Conservation (phyloP, 2,329 filamentous ascomycete species). For the Cryphonectria nitschkei region DNA sequence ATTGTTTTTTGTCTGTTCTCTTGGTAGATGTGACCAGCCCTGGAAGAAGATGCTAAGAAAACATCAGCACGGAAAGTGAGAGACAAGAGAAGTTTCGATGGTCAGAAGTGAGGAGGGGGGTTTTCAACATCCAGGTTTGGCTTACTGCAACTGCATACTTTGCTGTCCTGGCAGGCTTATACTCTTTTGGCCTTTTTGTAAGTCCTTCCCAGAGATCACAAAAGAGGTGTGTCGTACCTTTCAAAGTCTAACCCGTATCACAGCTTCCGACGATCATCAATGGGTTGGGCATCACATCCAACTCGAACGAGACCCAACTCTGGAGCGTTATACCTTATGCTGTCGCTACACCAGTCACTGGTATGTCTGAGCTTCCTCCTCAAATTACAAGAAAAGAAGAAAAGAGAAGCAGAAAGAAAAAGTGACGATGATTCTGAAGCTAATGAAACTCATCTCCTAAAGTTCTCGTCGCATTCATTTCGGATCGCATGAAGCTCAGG, state of each 20-base stretch:
- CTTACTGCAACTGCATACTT: constrained; percentile 66
- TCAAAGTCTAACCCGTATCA: not conserved
- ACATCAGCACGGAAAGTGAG: constrained; percentile 34
- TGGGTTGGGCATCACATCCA: constrained; percentile 55
- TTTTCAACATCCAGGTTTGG: constrained; percentile 65
- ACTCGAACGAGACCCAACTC: constrained; percentile 61
- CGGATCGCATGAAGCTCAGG: constrained; percentile 62
- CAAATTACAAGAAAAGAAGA: too few species aligned
- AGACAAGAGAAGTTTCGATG: constrained; percentile 57
- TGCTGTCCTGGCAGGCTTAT: constrained; percentile 60
- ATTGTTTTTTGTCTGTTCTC: too few species aligned
- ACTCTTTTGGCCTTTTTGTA: constrained; percentile 68
- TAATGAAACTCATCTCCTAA: not conserved
- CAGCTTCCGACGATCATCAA: constrained; percentile 67
- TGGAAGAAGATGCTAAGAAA: constrained; percentile 3
- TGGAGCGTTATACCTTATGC: constrained; percentile 69
- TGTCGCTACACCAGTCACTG: constrained; percentile 59
- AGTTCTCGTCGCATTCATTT: constrained; percentile 60
- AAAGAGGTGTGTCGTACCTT: not conserved
- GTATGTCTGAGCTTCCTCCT: constrained; percentile 36
- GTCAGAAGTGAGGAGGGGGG: constrained; percentile 64
- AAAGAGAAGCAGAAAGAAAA: too few species aligned
- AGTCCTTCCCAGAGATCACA: constrained; percentile 35
- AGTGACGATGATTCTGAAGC: not conserved
- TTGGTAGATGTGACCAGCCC: too few species aligned